phyloP scores from a whole-genome alignment of 805 yeast genomes.

The Teunomyces kruisii region DNA sequence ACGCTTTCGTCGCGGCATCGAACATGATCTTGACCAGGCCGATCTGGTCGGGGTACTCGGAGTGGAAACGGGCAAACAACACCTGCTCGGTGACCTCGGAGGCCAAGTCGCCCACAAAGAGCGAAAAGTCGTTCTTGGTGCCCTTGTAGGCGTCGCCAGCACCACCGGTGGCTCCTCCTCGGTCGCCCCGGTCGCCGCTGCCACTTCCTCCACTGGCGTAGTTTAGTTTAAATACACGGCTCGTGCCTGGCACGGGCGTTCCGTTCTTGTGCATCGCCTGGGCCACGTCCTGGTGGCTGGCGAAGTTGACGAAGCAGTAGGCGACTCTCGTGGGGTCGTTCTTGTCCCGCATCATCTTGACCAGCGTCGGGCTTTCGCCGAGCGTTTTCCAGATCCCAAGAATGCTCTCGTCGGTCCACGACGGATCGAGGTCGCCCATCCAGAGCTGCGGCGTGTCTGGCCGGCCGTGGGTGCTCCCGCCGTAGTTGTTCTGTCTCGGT shows the following conservation, averaged over 20 bases:
- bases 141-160: not conserved
- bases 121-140: constrained; percentile 48
- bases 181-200: no score
- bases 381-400: constrained; percentile 66
- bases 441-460: constrained; percentile 44
- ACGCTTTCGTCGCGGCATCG: constrained; percentile 65
- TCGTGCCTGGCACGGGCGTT: constrained; percentile 62
- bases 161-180: constrained; percentile 14
- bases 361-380: constrained; percentile 59
- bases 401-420: constrained; percentile 74
- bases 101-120: constrained; percentile 85
- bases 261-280: constrained; percentile 71
- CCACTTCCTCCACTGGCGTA: constrained; percentile 66
- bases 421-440: constrained; percentile 91
- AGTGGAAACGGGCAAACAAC: constrained; percentile 63
- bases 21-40: constrained; percentile 75
- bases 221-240: constrained; percentile 64
- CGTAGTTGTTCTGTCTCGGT: constrained; percentile 22
- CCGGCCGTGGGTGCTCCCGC: not conserved
- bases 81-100: constrained; percentile 68
- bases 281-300: constrained; percentile 57
- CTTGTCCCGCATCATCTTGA: constrained; percentile 73
- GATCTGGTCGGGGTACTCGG: constrained; percentile 65
- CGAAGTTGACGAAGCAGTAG: constrained; percentile 81
- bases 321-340: constrained; percentile 39